Conservation (phyloP, 768 basidiomycete genomes). For the Lactarius pseudohatsudake region DNA sequence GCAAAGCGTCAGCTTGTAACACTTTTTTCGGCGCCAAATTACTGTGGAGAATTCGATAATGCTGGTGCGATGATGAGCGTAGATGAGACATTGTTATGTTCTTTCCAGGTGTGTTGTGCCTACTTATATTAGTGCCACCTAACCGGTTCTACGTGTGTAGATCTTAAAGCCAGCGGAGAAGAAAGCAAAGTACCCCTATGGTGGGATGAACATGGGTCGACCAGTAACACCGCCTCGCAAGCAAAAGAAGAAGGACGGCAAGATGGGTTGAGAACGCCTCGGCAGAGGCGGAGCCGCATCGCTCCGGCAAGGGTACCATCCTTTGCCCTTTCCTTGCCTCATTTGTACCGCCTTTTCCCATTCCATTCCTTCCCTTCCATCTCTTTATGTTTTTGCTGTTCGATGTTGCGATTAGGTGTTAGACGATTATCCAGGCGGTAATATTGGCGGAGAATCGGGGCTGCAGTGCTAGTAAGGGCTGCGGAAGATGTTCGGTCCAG, state of each 20-base stretch:
- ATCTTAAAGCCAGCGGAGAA: constrained; percentile 99
- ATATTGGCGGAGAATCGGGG: constrained; percentile 27
- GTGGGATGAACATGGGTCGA: constrained; percentile 81
- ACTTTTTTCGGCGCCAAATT: constrained; percentile 94
- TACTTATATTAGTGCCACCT: constrained; percentile 1
- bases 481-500: constrained; percentile 21
- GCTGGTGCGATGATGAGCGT: constrained; percentile 99
- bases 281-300: constrained; percentile 16
- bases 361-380: constrained; percentile 21
- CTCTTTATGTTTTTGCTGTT: constrained; percentile 26
- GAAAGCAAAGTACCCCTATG: constrained; percentile 91
- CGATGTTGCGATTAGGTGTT: constrained; percentile 28
- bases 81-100: constrained; percentile 94
- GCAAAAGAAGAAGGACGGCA: constrained; percentile 94
- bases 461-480: constrained; percentile 23
- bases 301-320: constrained; percentile 8
- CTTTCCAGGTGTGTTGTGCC: constrained; percentile 75
- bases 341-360: constrained; percentile 25
- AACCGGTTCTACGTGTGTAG: constrained; percentile 41
- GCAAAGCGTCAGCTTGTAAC: constrained; percentile 97
- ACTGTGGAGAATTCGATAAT: constrained; percentile 97
- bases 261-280: constrained; percentile 44
- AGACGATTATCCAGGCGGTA: constrained; percentile 28
- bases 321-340: constrained; percentile 17
- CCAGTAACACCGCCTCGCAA: constrained; percentile 96